Evolutionary conservation across 768 basidiomycete genomes (phyloP).

Genomic region (Saitozyma podzolica): DNA sequence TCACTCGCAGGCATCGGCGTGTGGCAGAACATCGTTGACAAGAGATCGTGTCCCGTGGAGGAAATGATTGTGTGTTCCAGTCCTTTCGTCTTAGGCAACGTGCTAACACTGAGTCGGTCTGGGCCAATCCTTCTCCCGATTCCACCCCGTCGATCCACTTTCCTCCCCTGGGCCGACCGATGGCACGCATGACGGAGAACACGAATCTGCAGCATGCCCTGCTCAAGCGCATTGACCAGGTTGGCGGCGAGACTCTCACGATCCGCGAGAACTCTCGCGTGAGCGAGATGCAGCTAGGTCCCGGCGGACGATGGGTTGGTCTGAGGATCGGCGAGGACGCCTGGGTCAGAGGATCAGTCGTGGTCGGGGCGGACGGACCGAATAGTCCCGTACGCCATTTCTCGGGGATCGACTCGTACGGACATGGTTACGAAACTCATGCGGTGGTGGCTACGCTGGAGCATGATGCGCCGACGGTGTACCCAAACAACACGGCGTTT

Average conservation of each 20-base stretch:
- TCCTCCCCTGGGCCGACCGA: conserved; percentile 54
- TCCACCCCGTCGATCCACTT: conserved; percentile 45
- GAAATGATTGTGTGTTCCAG: conserved; percentile 74
- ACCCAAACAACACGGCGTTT: conserved; percentile 73
- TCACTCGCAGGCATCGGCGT: conserved; percentile 67
- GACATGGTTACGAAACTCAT: conserved; percentile 86
- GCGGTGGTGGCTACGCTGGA: conserved; percentile 85
- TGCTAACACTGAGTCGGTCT: conserved; percentile 63
- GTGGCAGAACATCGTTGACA: conserved; percentile 73
- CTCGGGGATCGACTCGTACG: conserved; percentile 79
- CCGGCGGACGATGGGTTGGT: conserved; percentile 73
- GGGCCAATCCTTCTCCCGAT: conserved; percentile 57
- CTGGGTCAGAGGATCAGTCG: conserved; percentile 67
- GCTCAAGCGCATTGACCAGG: conserved; percentile 62
- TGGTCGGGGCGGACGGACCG: conserved; percentile 92
- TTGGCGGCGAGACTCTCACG: conserved; percentile 58
- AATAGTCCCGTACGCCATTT: conserved; percentile 90
- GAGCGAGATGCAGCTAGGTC: conserved; percentile 63
- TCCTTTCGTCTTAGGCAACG: background rate
- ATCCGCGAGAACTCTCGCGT: conserved; percentile 76
- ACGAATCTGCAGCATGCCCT: conserved; percentile 86
- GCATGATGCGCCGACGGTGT: conserved; percentile 62
- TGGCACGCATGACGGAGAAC: conserved; percentile 89
- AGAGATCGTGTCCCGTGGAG: conserved; percentile 70
- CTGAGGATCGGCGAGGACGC: conserved; percentile 62